These are phyloP conservation scores for Colletotrichum musae DNA, from an alignment of 2,329 filamentous ascomycete genomes.

Conservation along the genomic window DNA sequence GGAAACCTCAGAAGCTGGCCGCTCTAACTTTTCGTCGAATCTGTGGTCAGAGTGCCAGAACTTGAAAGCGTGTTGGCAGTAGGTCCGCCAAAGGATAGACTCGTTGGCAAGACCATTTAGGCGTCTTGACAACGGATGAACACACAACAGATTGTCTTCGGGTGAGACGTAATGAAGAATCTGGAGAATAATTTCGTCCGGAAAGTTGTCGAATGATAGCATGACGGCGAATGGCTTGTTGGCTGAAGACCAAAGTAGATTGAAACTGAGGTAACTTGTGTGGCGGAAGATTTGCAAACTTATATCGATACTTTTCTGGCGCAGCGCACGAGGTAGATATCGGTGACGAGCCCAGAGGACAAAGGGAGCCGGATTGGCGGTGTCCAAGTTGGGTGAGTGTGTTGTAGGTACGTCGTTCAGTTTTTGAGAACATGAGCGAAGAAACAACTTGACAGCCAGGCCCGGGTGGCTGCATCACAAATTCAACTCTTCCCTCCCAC, in stretches of 20 bases:
- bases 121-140: conserved; percentile 72
- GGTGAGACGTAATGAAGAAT: conserved; percentile 78
- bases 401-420: background rate
- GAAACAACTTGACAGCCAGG: background rate
- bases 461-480: conserved; percentile 37
- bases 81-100: conserved; percentile 83
- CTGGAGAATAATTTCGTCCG: conserved; percentile 87
- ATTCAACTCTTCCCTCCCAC: conserved; percentile 31
- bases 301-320: conserved; percentile 8
- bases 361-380: background rate
- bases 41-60: conserved; percentile 81
- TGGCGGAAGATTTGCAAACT: conserved; percentile 18
- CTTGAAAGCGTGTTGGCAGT: conserved; percentile 78
- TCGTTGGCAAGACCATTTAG: conserved; percentile 78
- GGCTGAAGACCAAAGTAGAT: background rate
- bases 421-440: background rate
- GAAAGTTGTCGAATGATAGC: conserved; percentile 66
- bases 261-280: background rate
- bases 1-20: conserved; percentile 69
- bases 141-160: conserved; percentile 63
- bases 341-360: background rate
- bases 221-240: conserved; percentile 42
- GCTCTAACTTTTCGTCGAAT: conserved; percentile 69
- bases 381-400: background rate
- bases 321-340: background rate